A percentile compares a stretch with the other conserved stretches of the same genome.
These are phyloP conservation scores for Colletotrichum sublineola DNA, from an alignment of 2,329 filamentous ascomycete genomes.

Conservation along the genomic window DNA sequence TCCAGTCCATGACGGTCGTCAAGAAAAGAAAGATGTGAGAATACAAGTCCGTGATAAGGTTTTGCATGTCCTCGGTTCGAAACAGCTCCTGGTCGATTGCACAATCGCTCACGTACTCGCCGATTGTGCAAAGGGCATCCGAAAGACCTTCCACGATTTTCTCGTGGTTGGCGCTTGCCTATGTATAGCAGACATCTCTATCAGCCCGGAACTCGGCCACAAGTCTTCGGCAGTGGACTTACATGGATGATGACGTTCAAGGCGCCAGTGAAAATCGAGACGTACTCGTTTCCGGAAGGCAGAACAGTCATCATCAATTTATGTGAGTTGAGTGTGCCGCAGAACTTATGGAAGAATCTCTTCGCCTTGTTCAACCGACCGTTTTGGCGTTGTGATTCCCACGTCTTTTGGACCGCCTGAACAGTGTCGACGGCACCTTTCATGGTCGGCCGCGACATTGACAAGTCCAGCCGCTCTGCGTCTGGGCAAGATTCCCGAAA, in stretches of 20 bases:
- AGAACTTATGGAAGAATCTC: conserved; percentile 47
- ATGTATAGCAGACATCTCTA: no score
- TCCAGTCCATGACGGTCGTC: conserved; percentile 44
- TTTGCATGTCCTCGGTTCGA: conserved; percentile 37
- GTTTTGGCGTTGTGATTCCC: conserved; percentile 21
- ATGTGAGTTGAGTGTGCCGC: conserved; percentile 45
- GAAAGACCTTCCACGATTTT: conserved; percentile 43
- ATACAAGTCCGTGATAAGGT: conserved; percentile 43
- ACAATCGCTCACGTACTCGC: conserved; percentile 41
- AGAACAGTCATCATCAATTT: conserved; percentile 46
- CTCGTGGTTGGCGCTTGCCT: conserved; percentile 48
- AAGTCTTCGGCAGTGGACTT: background rate
- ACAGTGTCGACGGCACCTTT: conserved; percentile 40
- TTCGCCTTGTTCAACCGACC: conserved; percentile 35
- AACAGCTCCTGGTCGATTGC: conserved; percentile 34
- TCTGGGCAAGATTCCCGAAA: conserved; percentile 36
- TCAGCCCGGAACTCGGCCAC: background rate
- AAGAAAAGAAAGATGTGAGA: conserved; percentile 47
- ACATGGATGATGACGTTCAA: conserved; percentile 47
- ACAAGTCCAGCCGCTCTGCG: conserved; percentile 35
- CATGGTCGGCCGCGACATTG: conserved; percentile 28
- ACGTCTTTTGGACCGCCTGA: background rate
- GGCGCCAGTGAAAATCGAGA: conserved; percentile 48
- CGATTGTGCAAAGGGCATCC: conserved; percentile 43
- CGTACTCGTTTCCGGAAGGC: conserved; percentile 48